Conservation (phyloP, 495 filamentous ascomycete genomes). For the Podospora sp. region DNA sequence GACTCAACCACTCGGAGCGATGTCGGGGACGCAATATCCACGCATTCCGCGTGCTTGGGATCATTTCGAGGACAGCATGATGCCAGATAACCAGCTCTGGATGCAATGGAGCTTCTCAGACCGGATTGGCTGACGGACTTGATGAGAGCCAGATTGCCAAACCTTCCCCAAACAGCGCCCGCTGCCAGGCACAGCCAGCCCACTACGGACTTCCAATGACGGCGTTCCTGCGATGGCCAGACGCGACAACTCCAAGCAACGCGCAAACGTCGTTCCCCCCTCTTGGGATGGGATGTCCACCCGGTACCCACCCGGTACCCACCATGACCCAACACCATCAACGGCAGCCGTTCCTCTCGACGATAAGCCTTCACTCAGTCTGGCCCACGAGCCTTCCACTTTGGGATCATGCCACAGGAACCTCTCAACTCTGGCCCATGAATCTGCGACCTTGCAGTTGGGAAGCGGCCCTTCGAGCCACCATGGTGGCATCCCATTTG, state of each 20-base stretch:
- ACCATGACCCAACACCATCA: slow-evolving; percentile 7
- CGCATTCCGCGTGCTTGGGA: slow-evolving; percentile 17
- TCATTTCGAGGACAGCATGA: slow-evolving; percentile 18
- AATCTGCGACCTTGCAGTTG: slow-evolving; percentile 19
- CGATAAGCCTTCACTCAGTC: slow-evolving; percentile 14
- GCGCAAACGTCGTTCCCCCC: slow-evolving; percentile 3
- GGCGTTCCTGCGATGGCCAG: neutral
- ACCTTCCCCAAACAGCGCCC: slow-evolving; percentile 20
- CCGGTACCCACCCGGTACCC: no score
- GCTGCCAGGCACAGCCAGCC: slow-evolving; percentile 20
- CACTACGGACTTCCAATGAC: slow-evolving; percentile 21
- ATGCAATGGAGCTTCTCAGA: slow-evolving; percentile 18
- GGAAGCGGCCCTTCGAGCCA: slow-evolving; percentile 19
- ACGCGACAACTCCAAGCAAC: slow-evolving; percentile 15
- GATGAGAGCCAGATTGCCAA: slow-evolving; percentile 25
- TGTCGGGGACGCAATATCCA: slow-evolving; percentile 25
- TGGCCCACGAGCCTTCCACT: slow-evolving; percentile 17
- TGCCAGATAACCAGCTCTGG: slow-evolving; percentile 18
- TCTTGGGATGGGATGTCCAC: neutral
- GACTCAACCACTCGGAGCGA: slow-evolving; percentile 17
- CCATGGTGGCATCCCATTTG: slow-evolving; percentile 29
- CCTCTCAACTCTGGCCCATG: slow-evolving; percentile 17
- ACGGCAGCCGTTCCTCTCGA: slow-evolving; percentile 1
- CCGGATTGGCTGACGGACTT: slow-evolving; percentile 24
- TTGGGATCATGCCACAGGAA: slow-evolving; percentile 14